Conservation (phyloP, 2,329 filamentous ascomycete species). For the Xylaria arbuscula region DNA sequence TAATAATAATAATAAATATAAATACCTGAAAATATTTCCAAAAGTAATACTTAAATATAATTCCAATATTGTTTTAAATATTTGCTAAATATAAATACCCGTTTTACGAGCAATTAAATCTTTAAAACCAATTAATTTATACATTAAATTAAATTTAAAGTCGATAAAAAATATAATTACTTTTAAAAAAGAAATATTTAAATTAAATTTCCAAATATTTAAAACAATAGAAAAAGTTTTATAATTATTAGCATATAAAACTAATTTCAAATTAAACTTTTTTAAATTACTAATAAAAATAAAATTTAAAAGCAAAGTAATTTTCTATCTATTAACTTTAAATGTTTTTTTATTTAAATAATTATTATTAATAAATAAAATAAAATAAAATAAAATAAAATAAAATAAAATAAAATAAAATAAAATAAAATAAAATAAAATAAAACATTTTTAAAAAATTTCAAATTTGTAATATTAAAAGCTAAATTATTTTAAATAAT, state of each 20-base stretch:
- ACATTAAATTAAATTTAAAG: no score
- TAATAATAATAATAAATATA: neutral
- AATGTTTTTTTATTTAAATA: neutral
- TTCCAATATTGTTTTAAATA: neutral
- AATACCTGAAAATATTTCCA: no score
- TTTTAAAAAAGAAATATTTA: neutral
- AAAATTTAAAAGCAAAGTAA: neutral
- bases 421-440: neutral
- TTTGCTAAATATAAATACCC: neutral
- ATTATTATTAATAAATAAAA: no score
- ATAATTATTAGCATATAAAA: neutral
- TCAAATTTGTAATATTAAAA: no score
- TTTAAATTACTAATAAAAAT: neutral
- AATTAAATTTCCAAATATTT: constrained; percentile 4
- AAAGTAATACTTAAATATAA: no score
- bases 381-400: no score
- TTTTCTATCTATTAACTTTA: no score
- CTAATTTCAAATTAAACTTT: neutral
- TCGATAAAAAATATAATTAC: no score
- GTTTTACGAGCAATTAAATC: neutral
- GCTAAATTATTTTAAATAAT: no score
- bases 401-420: no score
- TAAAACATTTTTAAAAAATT: neutral
- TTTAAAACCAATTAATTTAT: no score
- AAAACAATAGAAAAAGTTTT: neutral